Evolutionary conservation across 805 yeast genomes (phyloP).

Genomic region (Wickerhamomyces chaumierensis): DNA sequence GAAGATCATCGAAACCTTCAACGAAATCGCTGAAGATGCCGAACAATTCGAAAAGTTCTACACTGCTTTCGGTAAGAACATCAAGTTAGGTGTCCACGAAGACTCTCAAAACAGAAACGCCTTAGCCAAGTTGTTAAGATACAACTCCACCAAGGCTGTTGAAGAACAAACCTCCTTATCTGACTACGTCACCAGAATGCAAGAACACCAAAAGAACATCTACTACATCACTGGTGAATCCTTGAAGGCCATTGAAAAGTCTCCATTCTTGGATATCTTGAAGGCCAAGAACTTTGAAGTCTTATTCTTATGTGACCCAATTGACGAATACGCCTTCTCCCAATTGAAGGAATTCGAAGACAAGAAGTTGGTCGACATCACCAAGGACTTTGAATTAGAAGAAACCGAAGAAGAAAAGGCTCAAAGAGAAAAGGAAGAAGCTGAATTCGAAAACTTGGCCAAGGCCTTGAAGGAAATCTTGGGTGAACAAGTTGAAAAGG

Average conservation of each 20-base stretch:
- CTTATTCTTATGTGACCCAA: slow-evolving; percentile 95
- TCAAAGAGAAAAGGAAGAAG: slow-evolving; percentile 84
- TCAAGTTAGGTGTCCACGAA: slow-evolving; percentile 98
- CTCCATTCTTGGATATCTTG: slow-evolving; percentile 98
- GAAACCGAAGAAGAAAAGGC: slow-evolving; percentile 98
- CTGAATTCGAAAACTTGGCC: slow-evolving; percentile 88
- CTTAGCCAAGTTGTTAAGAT: slow-evolving; percentile 92
- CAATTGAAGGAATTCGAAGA: slow-evolving; percentile 99
- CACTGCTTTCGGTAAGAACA: slow-evolving; percentile 94
- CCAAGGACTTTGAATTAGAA: slow-evolving; percentile 97
- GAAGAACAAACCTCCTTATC: slow-evolving; percentile 92
- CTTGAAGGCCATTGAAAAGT: slow-evolving; percentile 92
- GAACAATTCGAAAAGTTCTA: slow-evolving; percentile 98
- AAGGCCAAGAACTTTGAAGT: slow-evolving; percentile 99
- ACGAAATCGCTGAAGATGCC: slow-evolving; percentile 97
- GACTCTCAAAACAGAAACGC: slow-evolving; percentile 96
- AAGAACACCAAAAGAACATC: slow-evolving; percentile 98
- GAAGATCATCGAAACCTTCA: slow-evolving; percentile 97
- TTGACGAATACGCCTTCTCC: slow-evolving; percentile 98
- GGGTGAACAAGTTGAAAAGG: slow-evolving; percentile 99
- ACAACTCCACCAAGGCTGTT: slow-evolving; percentile 88
- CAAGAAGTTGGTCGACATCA: slow-evolving; percentile 96
- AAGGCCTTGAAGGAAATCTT: slow-evolving; percentile 92
- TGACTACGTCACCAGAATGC: slow-evolving; percentile 99
- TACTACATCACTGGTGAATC: slow-evolving; percentile 99